These are phyloP conservation scores for Calonectria hawksworthii DNA, from an alignment of 2,329 filamentous ascomycete genomes.

Conservation along the genomic window DNA sequence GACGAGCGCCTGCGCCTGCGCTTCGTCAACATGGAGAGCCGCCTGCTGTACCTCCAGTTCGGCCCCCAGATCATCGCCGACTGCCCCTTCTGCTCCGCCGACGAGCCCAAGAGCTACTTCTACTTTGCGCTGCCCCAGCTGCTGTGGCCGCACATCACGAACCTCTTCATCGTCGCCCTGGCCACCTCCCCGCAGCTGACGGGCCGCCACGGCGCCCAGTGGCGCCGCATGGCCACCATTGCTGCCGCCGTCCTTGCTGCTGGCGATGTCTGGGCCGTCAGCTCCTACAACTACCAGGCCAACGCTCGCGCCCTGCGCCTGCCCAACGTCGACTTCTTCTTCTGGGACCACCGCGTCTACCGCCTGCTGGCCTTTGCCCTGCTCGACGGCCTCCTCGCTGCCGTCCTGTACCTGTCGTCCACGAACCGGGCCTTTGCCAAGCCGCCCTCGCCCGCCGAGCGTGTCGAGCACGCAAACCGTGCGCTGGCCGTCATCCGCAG, in stretches of 20 bases:
- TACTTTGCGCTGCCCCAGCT: constrained; percentile 84
- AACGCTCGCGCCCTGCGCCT: constrained; percentile 75
- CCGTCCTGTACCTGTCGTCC: constrained; percentile 79
- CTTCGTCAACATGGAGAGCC: constrained; percentile 78
- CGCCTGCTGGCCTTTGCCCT: constrained; percentile 75
- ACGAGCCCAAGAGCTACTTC: constrained; percentile 79
- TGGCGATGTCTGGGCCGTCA: constrained; percentile 76
- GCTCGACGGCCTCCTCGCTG: constrained; percentile 75
- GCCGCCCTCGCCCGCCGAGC: constrained; percentile 72
- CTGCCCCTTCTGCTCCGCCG: constrained; percentile 87
- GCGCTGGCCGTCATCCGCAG: constrained; percentile 71
- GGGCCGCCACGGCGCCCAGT: constrained; percentile 74
- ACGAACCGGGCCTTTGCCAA: constrained; percentile 84
- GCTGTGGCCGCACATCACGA: constrained; percentile 82
- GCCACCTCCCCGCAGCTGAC: constrained; percentile 79
- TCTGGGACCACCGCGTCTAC: constrained; percentile 76
- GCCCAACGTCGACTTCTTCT: constrained; percentile 76
- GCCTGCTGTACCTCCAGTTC: constrained; percentile 86
- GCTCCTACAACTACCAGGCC: constrained; percentile 73
- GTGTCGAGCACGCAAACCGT: constrained; percentile 72
- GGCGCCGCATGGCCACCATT: constrained; percentile 80
- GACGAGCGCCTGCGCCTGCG: constrained; percentile 78
- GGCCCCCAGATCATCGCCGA: constrained; percentile 80
- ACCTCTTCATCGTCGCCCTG: constrained; percentile 79
- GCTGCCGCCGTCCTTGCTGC: constrained; percentile 70